A percentile compares a stretch with the other conserved stretches of the same genome.
Evolutionary conservation across 306 rosid genomes (phyloP).

Genomic region (Acmispon strigosus): DNA sequence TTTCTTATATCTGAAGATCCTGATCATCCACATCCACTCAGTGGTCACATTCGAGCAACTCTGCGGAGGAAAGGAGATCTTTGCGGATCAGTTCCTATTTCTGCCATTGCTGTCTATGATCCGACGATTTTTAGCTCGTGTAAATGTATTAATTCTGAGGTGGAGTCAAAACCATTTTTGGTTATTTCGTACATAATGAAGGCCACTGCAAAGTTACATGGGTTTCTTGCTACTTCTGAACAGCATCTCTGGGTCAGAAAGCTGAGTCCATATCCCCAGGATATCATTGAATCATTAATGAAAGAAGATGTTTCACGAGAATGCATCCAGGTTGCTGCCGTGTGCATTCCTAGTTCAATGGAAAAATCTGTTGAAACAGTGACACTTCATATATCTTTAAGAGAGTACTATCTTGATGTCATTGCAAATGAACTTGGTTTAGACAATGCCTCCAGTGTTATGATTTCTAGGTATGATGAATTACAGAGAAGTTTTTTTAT

Average conservation of each 20-base stretch:
- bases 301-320: constrained; percentile 26
- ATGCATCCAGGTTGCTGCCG: constrained; percentile 40
- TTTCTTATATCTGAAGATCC: constrained; percentile 53
- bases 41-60: constrained; percentile 80
- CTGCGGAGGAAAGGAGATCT: constrained; percentile 61
- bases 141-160: constrained; percentile 63
- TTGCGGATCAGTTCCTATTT: constrained; percentile 56
- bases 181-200: constrained; percentile 43
- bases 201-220: constrained; percentile 51
- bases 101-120: constrained; percentile 57
- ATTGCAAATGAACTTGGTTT: constrained; percentile 77
- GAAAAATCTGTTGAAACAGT: constrained; percentile 55
- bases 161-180: constrained; percentile 66
- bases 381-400: constrained; percentile 47
- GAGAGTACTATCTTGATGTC: constrained; percentile 72
- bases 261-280: constrained; percentile 54
- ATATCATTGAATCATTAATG: constrained; percentile 38
- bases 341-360: constrained; percentile 51
- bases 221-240: constrained; percentile 40
- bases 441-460: constrained; percentile 47
- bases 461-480: constrained; percentile 68
- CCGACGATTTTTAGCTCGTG: constrained; percentile 49
- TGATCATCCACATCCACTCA: constrained; percentile 39
- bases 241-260: constrained; percentile 58
- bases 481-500: neutral